Base-by-base conservation (phyloP, 2,329 filamentous ascomycete genomes). In the Rachicladosporium sp. region DNA sequence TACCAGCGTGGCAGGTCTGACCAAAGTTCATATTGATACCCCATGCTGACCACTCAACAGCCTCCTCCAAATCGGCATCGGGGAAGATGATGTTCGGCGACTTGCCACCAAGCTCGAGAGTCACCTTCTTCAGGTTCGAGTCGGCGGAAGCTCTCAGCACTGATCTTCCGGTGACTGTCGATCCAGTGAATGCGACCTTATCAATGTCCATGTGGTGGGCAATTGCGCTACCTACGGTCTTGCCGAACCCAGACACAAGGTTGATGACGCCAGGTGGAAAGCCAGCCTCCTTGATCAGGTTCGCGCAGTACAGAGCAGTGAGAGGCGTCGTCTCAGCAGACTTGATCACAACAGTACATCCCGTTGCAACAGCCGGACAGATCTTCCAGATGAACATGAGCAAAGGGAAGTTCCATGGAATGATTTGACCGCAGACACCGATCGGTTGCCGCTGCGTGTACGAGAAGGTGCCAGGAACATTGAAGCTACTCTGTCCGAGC, bases 351-450 rank as follows among this genome's bases (percentile, higher is more conserved):
- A 75, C 59, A 0, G 70, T 73, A 50, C 74, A 74, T 11, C 71
- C 71, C 19, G 65, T 68, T 8, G 68, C 70, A 1, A 76, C 57
- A 8, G 71, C 71, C 31, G 82, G 82, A 10, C 79, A 82, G 1
- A 88, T 67, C 54, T 87, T 86, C 78, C 80, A 81, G 3, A 74
- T 74, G 10, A 79, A 78, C 74, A 85, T 85, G n/a, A 71, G 66
- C 1, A 87, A 67, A 2, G 83, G 82, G 47, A 79, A 83, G 57
- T 88, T 89, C 81, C 82, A 89, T n/a, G 82, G 82, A 42, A 85
- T 83, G 46, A 87, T 86, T 55, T 74, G 70, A 3, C 47, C 52
- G 7, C 50, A 44, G 5, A 50, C 48, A n/a, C 54, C 52, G 13
- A 55, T 50, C 1, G 54, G 54, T 46, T 57, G 50, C 6, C 47